These are phyloP conservation scores for Ehretia macrophylla DNA, from an alignment of 257 asterid species.

Conservation along the genomic window DNA sequence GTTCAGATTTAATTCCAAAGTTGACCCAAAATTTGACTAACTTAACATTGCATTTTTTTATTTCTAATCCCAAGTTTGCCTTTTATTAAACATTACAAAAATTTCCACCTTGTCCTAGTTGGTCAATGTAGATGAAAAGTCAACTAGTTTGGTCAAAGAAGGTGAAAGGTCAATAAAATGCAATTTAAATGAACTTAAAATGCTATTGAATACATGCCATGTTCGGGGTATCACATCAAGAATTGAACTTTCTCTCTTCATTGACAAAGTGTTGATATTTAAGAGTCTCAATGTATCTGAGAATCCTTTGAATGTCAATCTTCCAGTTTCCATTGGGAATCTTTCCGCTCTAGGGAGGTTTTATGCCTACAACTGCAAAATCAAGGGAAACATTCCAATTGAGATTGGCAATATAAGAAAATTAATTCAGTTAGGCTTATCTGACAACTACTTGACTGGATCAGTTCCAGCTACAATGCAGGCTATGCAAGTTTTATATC, in stretches of 20 bases:
- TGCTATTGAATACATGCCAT: too few species aligned
- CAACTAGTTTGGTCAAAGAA: too few species aligned
- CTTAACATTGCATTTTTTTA: too few species aligned
- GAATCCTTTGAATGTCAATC: conserved; percentile 24
- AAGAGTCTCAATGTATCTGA: conserved; percentile 7
- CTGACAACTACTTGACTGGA: conserved; percentile 23
- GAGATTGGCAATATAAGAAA: conserved; percentile 13
- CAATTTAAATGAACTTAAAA: too few species aligned
- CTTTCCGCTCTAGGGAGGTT: conserved; percentile 17
- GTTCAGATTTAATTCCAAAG: too few species aligned
- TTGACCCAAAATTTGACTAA: too few species aligned
- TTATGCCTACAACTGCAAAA: background rate
- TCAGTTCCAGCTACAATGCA: conserved; percentile 14
- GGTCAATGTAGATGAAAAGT: too few species aligned
- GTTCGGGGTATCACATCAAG: too few species aligned
- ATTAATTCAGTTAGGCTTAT: conserved; percentile 14
- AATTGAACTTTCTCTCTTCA: conserved; percentile 9
- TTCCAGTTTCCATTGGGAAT: conserved; percentile 21
- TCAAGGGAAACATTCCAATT: background rate
- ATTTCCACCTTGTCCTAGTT: too few species aligned
- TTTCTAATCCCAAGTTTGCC: too few species aligned
- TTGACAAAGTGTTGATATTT: conserved; percentile 23
- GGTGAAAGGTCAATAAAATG: too few species aligned
- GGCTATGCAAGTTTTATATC: conserved; percentile 3
- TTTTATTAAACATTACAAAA: too few species aligned